Conservation (phyloP, 306 rosid species). For the Cicer pinnatifidum region DNA sequence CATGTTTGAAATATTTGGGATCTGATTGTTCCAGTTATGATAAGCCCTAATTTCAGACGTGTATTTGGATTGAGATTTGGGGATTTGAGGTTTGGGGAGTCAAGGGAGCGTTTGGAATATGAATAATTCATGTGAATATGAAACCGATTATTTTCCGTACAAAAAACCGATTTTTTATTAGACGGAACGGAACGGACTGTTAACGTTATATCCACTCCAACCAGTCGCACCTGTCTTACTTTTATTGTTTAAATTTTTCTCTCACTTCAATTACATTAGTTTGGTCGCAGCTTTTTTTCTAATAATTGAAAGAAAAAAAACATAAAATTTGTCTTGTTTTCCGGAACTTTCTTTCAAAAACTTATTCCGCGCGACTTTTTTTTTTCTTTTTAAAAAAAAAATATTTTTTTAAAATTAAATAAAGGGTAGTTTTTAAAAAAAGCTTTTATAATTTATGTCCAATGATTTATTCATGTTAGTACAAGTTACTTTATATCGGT, state of each 20-base stretch:
- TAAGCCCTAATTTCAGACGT: neutral
- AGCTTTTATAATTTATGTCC: too few species aligned
- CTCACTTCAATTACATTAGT: neutral
- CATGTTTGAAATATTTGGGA: conserved; percentile 38
- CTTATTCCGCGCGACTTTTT: too few species aligned
- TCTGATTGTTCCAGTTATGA: conserved; percentile 32
- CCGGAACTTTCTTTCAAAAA: neutral
- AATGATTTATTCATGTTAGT: too few species aligned
- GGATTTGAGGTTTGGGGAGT: conserved; percentile 36
- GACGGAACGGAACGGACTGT: conserved; percentile 28
- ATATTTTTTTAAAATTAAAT: too few species aligned
- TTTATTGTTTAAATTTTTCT: neutral
- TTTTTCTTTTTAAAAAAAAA: too few species aligned
- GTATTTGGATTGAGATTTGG: conserved; percentile 33
- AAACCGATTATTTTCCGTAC: neutral
- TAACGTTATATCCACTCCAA: conserved; percentile 32
- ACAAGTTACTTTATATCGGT: too few species aligned
- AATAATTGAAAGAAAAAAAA: too few species aligned
- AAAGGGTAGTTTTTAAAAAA: too few species aligned
- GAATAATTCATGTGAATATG: neutral
- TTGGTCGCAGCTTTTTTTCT: too few species aligned
- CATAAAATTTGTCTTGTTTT: neutral
- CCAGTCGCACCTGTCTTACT: conserved; percentile 23
- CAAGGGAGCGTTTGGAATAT: conserved; percentile 45
- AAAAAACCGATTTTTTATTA: conserved; percentile 9